Conservation (phyloP, 129 eudicot species). For the Artemisia argyi region DNA sequence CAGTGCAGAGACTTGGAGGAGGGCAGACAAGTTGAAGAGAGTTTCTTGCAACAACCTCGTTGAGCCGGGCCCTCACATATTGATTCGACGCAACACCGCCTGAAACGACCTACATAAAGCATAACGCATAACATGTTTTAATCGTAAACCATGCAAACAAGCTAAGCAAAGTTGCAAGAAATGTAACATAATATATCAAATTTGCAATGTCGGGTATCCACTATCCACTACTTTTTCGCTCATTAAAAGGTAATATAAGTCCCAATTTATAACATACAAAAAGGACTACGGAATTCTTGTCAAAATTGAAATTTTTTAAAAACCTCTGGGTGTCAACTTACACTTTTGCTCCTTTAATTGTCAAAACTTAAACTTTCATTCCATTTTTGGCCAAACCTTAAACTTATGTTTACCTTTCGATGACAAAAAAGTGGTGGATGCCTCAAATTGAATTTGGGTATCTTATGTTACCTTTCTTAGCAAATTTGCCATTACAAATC, state of each 20-base stretch:
- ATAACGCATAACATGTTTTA: slow-evolving; percentile 16
- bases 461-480: too few relatives aligned
- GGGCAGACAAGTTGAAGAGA: slow-evolving; percentile 90
- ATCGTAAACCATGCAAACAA: slow-evolving; percentile 8
- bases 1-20: slow-evolving; percentile 98
- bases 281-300: neutral
- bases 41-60: slow-evolving; percentile 59
- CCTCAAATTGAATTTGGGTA: too few relatives aligned
- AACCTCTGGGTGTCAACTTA: too few relatives aligned
- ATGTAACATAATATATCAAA: too few relatives aligned
- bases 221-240: too few relatives aligned
- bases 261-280: neutral
- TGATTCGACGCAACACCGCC: slow-evolving; percentile 99
- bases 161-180: neutral
- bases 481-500: neutral
- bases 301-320: neutral
- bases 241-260: too few relatives aligned
- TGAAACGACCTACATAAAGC: slow-evolving; percentile 54
- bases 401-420: too few relatives aligned
- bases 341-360: too few relatives aligned
- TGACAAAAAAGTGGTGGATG: too few relatives aligned
- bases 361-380: too few relatives aligned
- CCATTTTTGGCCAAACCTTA: too few relatives aligned
- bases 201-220: too few relatives aligned
- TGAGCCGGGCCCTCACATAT: slow-evolving; percentile 73